Base-by-base conservation (phyloP, 345 rosid genomes). In the Hypericum androsaemum region DNA sequence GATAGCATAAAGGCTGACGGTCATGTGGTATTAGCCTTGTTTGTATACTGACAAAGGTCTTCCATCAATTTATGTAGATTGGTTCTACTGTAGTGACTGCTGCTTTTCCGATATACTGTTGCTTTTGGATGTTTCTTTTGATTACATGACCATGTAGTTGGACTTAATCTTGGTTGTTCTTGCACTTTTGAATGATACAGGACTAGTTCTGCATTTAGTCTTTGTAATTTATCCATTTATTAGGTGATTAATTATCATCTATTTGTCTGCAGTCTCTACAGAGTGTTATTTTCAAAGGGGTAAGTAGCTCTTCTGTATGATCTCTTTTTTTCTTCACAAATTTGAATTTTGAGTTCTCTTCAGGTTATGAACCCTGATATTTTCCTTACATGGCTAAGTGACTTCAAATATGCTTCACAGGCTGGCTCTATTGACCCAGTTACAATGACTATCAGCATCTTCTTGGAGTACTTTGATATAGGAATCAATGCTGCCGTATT, bases 271-370 rank as follows among this genome's bases (percentile, higher is more conserved):
- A 90, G 98, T 87, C 98, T 70, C 68, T 90, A 60, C 98, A 90
- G 70, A 90, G 96, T 58, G 95, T 87, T 61, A 85, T 90, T 47
- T 90, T 90, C 84, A 90, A 87, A 77, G 94, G 81, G 98, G 98
- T 90, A 74, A 22, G 32, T 4, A 1, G 32, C 38, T 12, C 10
- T 41, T 47, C 60, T 37, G 37, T 45, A 9, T 39, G 42, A 52
- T 67, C 41, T 48, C 42, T 58, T 44, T 14, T 50, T 12, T 45
- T 17, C 6, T 47, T 17, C 43, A 41, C 32, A 7, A 16, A 13
- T 56, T 36, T 43, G 5, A 32, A 57, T 57, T 17, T 57, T 40
- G 39, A 22, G 17, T 38, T 41, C n/a, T 8, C 9, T 41, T 8
- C 40, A 6, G 12, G 10, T n/a, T 36, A 59, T 41, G 41, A 42